Evolutionary conservation across 805 yeast species (phyloP).

Genomic region (Debaryomyces hansenii): DNA sequence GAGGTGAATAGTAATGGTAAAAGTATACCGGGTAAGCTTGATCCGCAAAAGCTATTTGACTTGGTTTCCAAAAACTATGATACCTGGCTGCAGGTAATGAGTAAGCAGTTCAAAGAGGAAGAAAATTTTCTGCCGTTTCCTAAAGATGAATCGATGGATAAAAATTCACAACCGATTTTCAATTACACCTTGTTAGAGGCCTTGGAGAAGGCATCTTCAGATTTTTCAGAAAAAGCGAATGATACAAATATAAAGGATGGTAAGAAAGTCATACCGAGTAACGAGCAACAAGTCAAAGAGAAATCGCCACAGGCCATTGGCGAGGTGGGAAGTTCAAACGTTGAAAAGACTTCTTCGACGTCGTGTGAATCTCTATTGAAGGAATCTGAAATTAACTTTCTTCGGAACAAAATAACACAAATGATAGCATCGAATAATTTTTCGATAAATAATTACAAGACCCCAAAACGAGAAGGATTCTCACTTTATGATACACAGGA

Average conservation of each 20-base stretch:
- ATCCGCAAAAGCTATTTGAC: slow-evolving; percentile 29
- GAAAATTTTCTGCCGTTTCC: slow-evolving; percentile 32
- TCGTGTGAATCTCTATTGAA: slow-evolving; percentile 14
- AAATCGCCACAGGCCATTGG: neutral
- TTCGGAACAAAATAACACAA: slow-evolving; percentile 25
- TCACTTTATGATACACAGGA: slow-evolving; percentile 36
- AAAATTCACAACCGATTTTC: slow-evolving; percentile 18
- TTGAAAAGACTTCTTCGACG: neutral
- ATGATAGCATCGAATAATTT: slow-evolving; percentile 18
- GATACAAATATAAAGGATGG: neutral
- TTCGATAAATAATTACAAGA: slow-evolving; percentile 6
- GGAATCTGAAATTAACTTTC: slow-evolving; percentile 27
- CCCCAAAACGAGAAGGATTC: slow-evolving; percentile 20
- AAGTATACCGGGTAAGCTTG: slow-evolving; percentile 4
- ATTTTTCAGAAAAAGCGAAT: slow-evolving; percentile 6
- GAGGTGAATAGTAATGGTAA: neutral
- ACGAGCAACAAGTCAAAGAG: neutral
- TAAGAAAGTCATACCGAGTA: neutral
- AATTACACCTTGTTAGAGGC: slow-evolving; percentile 31
- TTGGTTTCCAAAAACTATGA: slow-evolving; percentile 37
- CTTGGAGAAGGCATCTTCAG: slow-evolving; percentile 26
- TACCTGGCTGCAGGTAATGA: slow-evolving; percentile 36
- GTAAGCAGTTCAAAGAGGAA: slow-evolving; percentile 22
- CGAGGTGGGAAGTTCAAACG: neutral
- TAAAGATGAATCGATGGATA: slow-evolving; percentile 13